Percentiles rank a stretch among this genome's conserved stretches.
Evolutionary conservation across 208 protist species (phyloP).

Genomic region (Acanthamoeba healyi): DNA sequence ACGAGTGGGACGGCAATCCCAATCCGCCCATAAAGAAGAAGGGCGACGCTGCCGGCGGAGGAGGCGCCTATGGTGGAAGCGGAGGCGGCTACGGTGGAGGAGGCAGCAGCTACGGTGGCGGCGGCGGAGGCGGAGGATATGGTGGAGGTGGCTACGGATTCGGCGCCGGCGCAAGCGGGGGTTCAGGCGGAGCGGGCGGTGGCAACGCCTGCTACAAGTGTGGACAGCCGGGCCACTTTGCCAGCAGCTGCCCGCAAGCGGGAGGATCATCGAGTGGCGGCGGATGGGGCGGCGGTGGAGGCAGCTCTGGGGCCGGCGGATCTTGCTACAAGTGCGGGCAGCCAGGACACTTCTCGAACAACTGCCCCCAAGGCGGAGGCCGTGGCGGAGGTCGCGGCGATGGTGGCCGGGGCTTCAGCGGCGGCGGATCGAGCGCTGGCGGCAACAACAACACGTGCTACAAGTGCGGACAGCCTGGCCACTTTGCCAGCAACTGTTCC

Average conservation of each 20-base stretch:
- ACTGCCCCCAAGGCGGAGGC: too few relatives aligned
- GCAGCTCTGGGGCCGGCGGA: too few relatives aligned
- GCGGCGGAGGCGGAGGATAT: neutral
- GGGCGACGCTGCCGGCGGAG: neutral
- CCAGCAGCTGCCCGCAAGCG: neutral
- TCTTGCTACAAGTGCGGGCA: neutral
- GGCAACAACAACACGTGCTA: neutral
- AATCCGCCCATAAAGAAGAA: constrained; percentile 1
- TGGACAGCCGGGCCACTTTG: neutral
- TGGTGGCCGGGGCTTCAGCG: neutral
- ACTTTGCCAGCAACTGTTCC: neutral
- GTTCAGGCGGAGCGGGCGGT: neutral
- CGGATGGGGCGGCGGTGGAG: neutral
- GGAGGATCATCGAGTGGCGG: neutral
- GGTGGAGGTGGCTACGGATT: neutral
- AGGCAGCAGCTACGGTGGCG: neutral
- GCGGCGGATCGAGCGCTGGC: too few relatives aligned
- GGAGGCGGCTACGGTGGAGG: too few relatives aligned
- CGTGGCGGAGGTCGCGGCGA: neutral
- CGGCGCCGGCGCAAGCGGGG: too few relatives aligned
- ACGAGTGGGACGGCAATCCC: constrained; percentile 28
- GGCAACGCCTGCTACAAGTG: neutral
- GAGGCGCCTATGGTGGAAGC: too few relatives aligned
- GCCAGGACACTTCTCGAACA: neutral
- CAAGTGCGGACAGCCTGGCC: neutral